phyloP scores from a whole-genome alignment of 192 early-diverging fungal species.

The Lobosporangium transversale region DNA sequence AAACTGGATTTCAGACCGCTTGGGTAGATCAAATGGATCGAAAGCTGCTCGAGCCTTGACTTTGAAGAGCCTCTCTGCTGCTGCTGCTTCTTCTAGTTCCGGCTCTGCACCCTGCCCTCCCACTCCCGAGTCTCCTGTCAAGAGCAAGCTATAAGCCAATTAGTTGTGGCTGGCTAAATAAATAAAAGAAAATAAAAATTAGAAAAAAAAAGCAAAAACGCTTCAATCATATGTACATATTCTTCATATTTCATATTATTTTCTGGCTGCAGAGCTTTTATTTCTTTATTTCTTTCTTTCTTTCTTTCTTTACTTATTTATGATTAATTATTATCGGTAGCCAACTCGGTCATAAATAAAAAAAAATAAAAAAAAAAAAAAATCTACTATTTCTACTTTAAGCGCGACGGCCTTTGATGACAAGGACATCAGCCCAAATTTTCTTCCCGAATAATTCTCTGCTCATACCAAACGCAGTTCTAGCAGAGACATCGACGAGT shows the following conservation, averaged over 20 bases:
- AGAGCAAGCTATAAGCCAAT: conserved; percentile 28
- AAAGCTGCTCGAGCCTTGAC: conserved; percentile 64
- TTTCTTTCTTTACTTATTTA: too few relatives aligned
- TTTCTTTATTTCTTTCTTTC: not conserved
- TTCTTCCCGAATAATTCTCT: conserved; percentile 3
- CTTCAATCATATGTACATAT: too few relatives aligned
- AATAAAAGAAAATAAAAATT: not conserved
- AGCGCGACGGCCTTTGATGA: conserved; percentile 41
- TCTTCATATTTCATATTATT: too few relatives aligned
- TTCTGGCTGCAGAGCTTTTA: too few relatives aligned
- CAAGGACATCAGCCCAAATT: conserved; percentile 26
- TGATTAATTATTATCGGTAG: too few relatives aligned
- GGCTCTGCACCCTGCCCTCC: too few relatives aligned
- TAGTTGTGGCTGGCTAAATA: not conserved
- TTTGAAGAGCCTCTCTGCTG: conserved; percentile 32
- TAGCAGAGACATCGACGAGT: conserved; percentile 18
- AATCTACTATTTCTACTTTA: too few relatives aligned
- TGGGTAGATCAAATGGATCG: conserved; percentile 74
- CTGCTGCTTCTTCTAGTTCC: too few relatives aligned
- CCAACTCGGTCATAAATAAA: not conserved
- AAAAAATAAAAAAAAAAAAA: too few relatives aligned
- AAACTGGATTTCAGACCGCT: conserved; percentile 86
- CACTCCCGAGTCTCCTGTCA: conserved; percentile 27
- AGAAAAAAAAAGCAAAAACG: too few relatives aligned
- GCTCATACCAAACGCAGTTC: conserved; percentile 10